Evolutionary conservation across 2,329 filamentous ascomycete genomes (phyloP).

Genomic region (Talaromyces pinophilus): DNA sequence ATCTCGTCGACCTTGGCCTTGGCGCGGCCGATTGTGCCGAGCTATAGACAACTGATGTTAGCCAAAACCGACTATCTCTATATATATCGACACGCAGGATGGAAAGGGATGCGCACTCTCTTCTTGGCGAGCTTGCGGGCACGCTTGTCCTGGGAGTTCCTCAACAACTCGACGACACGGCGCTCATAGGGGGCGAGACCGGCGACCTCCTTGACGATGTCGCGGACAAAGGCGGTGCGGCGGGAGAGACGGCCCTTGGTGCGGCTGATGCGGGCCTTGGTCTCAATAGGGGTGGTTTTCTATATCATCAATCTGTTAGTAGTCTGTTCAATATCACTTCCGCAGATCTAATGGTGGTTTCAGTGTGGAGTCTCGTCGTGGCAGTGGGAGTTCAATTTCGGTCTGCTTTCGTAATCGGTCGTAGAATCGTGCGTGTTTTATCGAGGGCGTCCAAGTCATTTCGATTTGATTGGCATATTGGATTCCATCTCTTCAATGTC

Average conservation of each 20-base stretch:
- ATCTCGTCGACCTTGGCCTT: slow-evolving; percentile 99
- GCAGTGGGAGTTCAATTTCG: not conserved
- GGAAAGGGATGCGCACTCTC: slow-evolving; percentile 63
- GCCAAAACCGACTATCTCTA: not conserved
- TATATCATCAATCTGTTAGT: slow-evolving; percentile 39
- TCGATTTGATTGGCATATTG: not conserved
- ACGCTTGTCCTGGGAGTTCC: slow-evolving; percentile 99
- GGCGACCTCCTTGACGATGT: slow-evolving; percentile 97
- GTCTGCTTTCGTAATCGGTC: not conserved
- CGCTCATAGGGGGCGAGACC: slow-evolving; percentile 95
- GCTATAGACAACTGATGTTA: slow-evolving; percentile 52
- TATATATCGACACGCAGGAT: too few relatives aligned
- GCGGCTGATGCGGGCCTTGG: slow-evolving; percentile 77
- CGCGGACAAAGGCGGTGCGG: slow-evolving; percentile 93
- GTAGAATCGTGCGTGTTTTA: not conserved
- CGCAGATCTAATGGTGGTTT: not conserved
- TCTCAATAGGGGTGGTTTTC: slow-evolving; percentile 77
- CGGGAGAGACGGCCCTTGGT: slow-evolving; percentile 97
- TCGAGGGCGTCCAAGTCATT: not conserved
- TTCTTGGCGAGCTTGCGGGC: slow-evolving; percentile 99
- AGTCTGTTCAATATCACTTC: not conserved
- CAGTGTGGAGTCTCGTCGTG: not conserved
- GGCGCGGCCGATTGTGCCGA: slow-evolving; percentile 97
- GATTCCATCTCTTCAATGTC: not conserved
- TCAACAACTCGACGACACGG: slow-evolving; percentile 97